These are phyloP conservation scores for Macrophomina tecta DNA, from an alignment of 2,329 filamentous ascomycete species.

Conservation along the genomic window DNA sequence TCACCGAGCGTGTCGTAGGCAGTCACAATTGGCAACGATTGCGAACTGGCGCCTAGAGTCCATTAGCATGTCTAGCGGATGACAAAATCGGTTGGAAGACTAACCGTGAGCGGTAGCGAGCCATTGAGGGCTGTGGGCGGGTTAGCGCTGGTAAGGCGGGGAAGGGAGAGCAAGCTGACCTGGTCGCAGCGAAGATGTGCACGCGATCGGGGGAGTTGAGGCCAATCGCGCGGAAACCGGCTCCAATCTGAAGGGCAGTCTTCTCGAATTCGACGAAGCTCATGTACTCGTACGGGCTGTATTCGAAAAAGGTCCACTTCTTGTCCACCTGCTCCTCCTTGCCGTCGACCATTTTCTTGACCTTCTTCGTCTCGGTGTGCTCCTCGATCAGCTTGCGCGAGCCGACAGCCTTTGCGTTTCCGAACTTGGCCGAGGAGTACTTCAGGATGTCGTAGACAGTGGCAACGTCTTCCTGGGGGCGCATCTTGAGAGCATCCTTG, in stretches of 20 bases:
- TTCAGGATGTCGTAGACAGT: conserved; percentile 82
- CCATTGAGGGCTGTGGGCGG: conserved; percentile 72
- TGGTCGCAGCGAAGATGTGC: conserved; percentile 82
- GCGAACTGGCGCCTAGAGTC: conserved; percentile 67
- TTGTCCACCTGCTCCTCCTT: conserved; percentile 81
- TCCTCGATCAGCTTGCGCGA: conserved; percentile 75
- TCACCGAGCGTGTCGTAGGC: conserved; percentile 92
- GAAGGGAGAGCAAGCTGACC: conserved; percentile 50
- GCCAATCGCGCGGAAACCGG: conserved; percentile 76
- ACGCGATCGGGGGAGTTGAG: conserved; percentile 70
- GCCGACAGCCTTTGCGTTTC: conserved; percentile 63
- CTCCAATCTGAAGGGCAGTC: conserved; percentile 70
- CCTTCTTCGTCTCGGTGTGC: conserved; percentile 84
- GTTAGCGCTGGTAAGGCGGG: conserved; percentile 22
- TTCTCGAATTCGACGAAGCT: conserved; percentile 81
- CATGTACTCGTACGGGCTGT: conserved; percentile 76
- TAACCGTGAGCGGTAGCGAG: conserved; percentile 76
- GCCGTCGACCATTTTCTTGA: conserved; percentile 87
- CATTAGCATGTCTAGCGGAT: conserved; percentile 7
- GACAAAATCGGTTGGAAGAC: conserved; percentile 29
- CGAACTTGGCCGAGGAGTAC: conserved; percentile 65
- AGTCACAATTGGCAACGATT: conserved; percentile 90
- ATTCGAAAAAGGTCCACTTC: conserved; percentile 89
- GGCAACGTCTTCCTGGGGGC: conserved; percentile 70
- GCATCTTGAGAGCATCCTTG: conserved; percentile 71